Conservation (phyloP, 2,329 filamentous ascomycete species). For the Cercospora nicotianae region DNA sequence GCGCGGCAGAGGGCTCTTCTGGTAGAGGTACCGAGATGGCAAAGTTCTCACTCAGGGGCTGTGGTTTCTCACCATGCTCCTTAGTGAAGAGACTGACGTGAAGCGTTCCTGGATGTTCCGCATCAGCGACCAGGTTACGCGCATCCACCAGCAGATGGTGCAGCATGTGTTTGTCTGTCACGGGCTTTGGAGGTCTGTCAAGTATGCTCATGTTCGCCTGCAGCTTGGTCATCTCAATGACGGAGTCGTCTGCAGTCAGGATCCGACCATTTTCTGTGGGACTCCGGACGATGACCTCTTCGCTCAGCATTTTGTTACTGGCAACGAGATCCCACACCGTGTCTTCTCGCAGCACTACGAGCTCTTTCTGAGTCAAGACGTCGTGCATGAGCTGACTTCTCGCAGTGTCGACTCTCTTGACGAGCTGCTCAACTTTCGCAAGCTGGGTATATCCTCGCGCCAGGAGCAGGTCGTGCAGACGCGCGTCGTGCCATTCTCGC, state of each 20-base stretch:
- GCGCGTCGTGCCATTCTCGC: constrained; percentile 97
- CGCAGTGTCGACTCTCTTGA: constrained; percentile 78
- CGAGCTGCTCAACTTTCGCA: constrained; percentile 76
- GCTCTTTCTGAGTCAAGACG: constrained; percentile 84
- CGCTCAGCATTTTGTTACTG: constrained; percentile 90
- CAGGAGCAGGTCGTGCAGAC: constrained; percentile 87
- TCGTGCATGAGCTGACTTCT: constrained; percentile 90
- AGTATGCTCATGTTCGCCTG: constrained; percentile 96
- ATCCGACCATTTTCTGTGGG: constrained; percentile 79
- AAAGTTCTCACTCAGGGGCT: constrained; percentile 79
- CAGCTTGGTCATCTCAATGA: constrained; percentile 83
- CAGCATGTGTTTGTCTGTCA: constrained; percentile 68
- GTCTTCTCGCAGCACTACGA: constrained; percentile 75
- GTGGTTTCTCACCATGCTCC: constrained; percentile 60
- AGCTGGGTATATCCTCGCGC: constrained; percentile 77
- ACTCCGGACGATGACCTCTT: constrained; percentile 92
- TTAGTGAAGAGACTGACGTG: constrained; percentile 77
- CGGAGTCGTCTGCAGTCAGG: constrained; percentile 87
- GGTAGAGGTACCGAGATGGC: constrained; percentile 73
- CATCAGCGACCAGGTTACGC: constrained; percentile 74
- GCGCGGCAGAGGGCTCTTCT: constrained; percentile 66
- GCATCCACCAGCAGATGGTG: constrained; percentile 84
- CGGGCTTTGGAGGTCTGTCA: constrained; percentile 71
- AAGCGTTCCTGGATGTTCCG: constrained; percentile 72
- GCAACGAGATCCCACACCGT: constrained; percentile 94